Evolutionary conservation across 2,329 filamentous ascomycete species (phyloP), one percentile per base, ranked within the genome.

Genomic region (Microascus cirrosus): DNA sequence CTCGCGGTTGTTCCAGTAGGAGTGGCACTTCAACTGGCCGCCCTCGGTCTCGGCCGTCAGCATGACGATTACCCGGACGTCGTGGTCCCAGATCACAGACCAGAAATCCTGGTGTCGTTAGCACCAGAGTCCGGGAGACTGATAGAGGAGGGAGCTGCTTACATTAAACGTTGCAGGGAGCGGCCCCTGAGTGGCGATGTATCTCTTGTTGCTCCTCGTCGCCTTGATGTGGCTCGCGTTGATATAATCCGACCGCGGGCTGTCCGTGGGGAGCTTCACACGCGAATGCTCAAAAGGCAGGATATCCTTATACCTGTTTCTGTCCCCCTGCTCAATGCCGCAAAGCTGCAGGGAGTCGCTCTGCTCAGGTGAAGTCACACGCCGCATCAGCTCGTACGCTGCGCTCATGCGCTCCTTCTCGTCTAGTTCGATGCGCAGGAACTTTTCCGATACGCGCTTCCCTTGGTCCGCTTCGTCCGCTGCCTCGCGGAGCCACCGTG

Each of bases 241-340:
- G 72, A 99, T 85, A 66, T 99, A 99, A 70, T 99, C 94, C 70
- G 93, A 96, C 24, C 77, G 79, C 4, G 28, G 28, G 13, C 85
- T 86, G 1, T 80, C 74, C 0, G 45, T 13, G 62, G 88, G 79
- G 53, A 99, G 73, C 63, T 83, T 90, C 57, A 99, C 94, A 60
- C 94, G 79, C 2, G 90, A 86, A 70, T 99, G 94, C 67, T 97
- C 93, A 68, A 95, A 99, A 0, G 94, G 94, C 73, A 95, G 86
- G 58, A 97, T 96, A 64, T 96, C 95, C 74, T 96, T 97, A 75
- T 99, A 99, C 10, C 94, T 83, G 65, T 99, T 99, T 75, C 97
- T 97, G 20, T 80, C 84, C 8, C 94, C 94, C 70, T 96, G 94
- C 66, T 99, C 94, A 34, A 99, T 88, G 8, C 94, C 94, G 0